phyloP scores from a whole-genome alignment of 106 monocot genomes.

The Dioscorea alata region DNA sequence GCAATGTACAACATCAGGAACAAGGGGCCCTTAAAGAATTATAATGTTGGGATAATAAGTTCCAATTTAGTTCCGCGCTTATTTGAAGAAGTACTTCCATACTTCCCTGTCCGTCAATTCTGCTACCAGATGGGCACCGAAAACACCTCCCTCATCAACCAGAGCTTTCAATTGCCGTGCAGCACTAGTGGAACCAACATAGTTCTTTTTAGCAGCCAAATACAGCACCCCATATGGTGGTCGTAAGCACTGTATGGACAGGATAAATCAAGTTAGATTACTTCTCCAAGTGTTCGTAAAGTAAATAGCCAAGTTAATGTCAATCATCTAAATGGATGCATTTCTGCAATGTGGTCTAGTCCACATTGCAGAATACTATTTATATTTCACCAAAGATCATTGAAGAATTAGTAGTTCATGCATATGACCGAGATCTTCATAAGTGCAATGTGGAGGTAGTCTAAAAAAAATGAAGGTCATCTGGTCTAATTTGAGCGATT shows the following conservation, averaged over 20 bases:
- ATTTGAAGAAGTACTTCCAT: constrained; percentile 96
- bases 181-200: constrained; percentile 51
- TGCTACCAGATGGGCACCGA: constrained; percentile 51
- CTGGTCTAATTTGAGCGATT: too few species aligned
- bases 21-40: background rate
- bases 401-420: too few species aligned
- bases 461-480: too few species aligned
- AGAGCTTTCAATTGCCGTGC: constrained; percentile 49
- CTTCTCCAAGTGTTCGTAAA: too few species aligned
- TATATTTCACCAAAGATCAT: too few species aligned
- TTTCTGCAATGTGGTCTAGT: too few species aligned
- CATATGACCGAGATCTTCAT: too few species aligned
- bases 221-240: constrained; percentile 92
- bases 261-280: too few species aligned
- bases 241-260: constrained; percentile 61
- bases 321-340: too few species aligned
- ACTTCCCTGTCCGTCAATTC: constrained; percentile 70
- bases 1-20: constrained; percentile 4
- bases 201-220: constrained; percentile 72
- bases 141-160: constrained; percentile 78
- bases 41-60: background rate
- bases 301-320: too few species aligned
- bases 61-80: constrained; percentile 4
- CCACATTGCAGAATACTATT: too few species aligned
- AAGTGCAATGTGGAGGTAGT: too few species aligned